Evolutionary conservation across 495 filamentous ascomycete genomes (phyloP), one percentile per base, ranked within the genome.

Genomic region (Podospora pseudocomata): DNA sequence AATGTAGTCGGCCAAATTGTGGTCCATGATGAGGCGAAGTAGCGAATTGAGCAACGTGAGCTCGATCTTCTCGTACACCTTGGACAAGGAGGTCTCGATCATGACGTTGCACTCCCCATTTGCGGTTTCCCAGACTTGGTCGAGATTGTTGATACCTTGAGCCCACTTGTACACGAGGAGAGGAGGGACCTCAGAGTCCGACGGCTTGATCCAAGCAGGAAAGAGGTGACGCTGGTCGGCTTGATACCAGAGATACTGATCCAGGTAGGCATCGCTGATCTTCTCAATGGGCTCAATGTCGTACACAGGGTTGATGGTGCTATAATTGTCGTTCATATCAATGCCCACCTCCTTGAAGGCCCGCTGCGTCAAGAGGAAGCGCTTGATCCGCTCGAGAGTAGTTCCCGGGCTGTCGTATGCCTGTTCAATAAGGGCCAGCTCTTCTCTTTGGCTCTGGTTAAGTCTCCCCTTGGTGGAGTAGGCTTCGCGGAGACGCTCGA

Each of bases 291-390:
- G 96, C 78, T 99, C 96, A 72, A 99, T 94, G 74, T 99, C 96
- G 73, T 98, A 99, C 30, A 99, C 96, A 4, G 96, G 96, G 73
- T 98, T 99, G 83, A 98, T 99, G 39, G 91, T 92, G 81, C 90
- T 97, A 78, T 99, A 99, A 73, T 99, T 99, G 81, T 99, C 96
- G 77, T 99, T 99, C 96, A 99, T 99, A 74, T 99, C 96, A 66
- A 99, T 98, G 59, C 95, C 94, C 53, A 99, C 96, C 78, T 99
- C 96, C 81, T 99, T 99, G 83, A 99, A 99, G 1, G 96, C 96
- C 75, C 96, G 87, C 76, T 97, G 94, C 1, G 96, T 99, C 62
- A 99, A 86, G 27, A 99, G 84, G 83, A 97, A 98, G 63, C 96
- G 91, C 84, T 99, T 99, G 80, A 99, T 99, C 69, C 96, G 85